phyloP scores from a whole-genome alignment of 176 grass and related monocot species.

The Puccinellia tenuiflora region DNA sequence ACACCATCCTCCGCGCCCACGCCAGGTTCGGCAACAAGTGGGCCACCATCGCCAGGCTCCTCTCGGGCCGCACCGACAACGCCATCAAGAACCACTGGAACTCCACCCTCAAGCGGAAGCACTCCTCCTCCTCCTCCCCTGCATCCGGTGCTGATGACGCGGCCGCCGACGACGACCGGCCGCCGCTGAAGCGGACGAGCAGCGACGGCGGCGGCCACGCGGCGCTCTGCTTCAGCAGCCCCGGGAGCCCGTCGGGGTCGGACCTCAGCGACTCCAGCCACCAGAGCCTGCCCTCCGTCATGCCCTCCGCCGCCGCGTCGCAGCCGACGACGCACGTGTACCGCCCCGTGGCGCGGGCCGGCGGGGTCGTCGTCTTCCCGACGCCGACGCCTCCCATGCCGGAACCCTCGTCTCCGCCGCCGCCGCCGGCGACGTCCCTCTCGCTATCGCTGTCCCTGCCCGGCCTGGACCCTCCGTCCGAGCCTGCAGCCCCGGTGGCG shows the following conservation, averaged over 20 bases:
- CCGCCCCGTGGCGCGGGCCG: constrained; percentile 48
- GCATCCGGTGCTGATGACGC: neutral
- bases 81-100: constrained; percentile 99
- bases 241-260: constrained; percentile 57
- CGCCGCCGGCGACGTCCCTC: constrained; percentile 44
- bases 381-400: neutral
- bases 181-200: constrained; percentile 61
- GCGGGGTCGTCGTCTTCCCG: constrained; percentile 48
- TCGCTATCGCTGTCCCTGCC: constrained; percentile 75
- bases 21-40: constrained; percentile 83
- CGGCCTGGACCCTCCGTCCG: constrained; percentile 20
- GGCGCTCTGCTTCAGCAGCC: constrained; percentile 46
- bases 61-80: constrained; percentile 90
- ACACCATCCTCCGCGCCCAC: constrained; percentile 84
- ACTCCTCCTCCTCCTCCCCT: neutral
- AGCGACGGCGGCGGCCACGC: constrained; percentile 37
- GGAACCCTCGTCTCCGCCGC: neutral
- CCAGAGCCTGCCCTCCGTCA: constrained; percentile 48
- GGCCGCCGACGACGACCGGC: constrained; percentile 21
- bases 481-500: neutral
- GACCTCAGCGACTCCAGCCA: constrained; percentile 74
- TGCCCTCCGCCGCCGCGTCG: constrained; percentile 13
- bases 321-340: constrained; percentile 22
- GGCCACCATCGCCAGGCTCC: constrained; percentile 81
- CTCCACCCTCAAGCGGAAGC: constrained; percentile 84